Percentiles rank a stretch among this genome's conserved stretches.
phyloP scores from a whole-genome alignment of 352 stramenopile genomes.

The Globisporangium parvum region DNA sequence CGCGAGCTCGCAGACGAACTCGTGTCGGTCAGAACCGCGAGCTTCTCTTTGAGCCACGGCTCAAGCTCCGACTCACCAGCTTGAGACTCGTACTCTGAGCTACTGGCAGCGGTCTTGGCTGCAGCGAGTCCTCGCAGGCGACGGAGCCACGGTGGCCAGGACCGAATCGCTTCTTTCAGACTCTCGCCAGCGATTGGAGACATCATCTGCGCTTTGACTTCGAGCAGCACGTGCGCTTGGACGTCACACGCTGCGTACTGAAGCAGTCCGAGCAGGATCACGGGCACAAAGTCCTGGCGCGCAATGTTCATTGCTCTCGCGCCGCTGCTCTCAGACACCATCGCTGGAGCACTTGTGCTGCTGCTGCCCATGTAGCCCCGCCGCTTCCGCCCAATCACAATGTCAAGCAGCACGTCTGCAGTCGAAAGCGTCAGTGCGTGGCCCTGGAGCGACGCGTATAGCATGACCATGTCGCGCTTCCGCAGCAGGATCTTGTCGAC shows the following conservation, averaged over 20 bases:
- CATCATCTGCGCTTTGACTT: slow-evolving; percentile 45
- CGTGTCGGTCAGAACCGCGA: slow-evolving; percentile 48
- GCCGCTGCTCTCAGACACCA: slow-evolving; percentile 4
- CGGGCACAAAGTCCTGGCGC: slow-evolving; percentile 48
- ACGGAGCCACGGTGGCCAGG: slow-evolving; percentile 63
- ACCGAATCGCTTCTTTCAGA: slow-evolving; percentile 63
- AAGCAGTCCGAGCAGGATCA: slow-evolving; percentile 45
- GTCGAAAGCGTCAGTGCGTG: slow-evolving; percentile 42
- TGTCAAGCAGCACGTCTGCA: slow-evolving; percentile 50
- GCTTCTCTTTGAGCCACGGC: slow-evolving; percentile 20
- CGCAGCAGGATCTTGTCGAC: slow-evolving; percentile 55
- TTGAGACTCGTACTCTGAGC: background rate
- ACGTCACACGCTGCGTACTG: slow-evolving; percentile 42
- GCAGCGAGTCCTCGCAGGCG: slow-evolving; percentile 34
- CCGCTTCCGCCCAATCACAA: slow-evolving; percentile 53
- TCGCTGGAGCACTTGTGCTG: background rate
- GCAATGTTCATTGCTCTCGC: slow-evolving; percentile 35
- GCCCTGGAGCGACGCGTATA: slow-evolving; percentile 43
- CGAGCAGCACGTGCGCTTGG: slow-evolving; percentile 43
- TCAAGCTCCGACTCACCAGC: background rate
- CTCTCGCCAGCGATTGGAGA: slow-evolving; percentile 37
- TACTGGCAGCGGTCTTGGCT: slow-evolving; percentile 2
- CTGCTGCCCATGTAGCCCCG: slow-evolving; percentile 5
- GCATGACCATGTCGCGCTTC: slow-evolving; percentile 54
- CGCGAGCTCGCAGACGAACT: slow-evolving; percentile 29